Evolutionary conservation across 75 land plant genomes (phyloP).

Genomic region (Azolla pinnata): DNA sequence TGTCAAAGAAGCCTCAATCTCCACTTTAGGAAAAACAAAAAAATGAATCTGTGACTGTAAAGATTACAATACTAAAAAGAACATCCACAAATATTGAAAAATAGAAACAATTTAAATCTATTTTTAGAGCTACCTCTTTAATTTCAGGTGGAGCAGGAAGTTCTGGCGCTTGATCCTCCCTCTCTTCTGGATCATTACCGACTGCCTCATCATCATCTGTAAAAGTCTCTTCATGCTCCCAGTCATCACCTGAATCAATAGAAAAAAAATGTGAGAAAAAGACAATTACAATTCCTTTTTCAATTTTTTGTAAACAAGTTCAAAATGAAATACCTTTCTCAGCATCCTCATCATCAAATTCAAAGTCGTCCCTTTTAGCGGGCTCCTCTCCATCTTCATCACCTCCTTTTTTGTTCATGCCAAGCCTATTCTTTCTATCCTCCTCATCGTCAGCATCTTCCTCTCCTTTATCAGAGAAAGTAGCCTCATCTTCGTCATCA

Average conservation of each 20-base stretch:
- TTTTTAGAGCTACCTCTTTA: slow-evolving; percentile 46
- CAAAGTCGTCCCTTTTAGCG: slow-evolving; percentile 50
- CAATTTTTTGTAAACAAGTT: too few relatives aligned
- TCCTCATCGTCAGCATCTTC: slow-evolving; percentile 87
- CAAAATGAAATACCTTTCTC: slow-evolving; percentile 58
- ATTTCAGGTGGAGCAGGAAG: slow-evolving; percentile 98
- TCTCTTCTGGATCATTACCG: slow-evolving; percentile 85
- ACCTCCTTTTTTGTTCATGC: slow-evolving; percentile 55
- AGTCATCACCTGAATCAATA: slow-evolving; percentile 76
- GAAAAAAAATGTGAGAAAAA: not conserved
- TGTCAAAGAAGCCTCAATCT: too few relatives aligned
- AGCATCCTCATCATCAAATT: slow-evolving; percentile 78
- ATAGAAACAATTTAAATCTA: too few relatives aligned
- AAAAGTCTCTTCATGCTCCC: slow-evolving; percentile 99
- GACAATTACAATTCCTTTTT: not conserved
- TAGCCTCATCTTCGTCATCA: slow-evolving; percentile 54
- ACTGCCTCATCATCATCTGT: slow-evolving; percentile 99
- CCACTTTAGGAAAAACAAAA: too few relatives aligned
- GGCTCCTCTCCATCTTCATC: slow-evolving; percentile 71
- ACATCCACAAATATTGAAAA: too few relatives aligned
- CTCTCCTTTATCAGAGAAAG: slow-evolving; percentile 57
- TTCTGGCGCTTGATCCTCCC: slow-evolving; percentile 87
- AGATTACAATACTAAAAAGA: too few relatives aligned
- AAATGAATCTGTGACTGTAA: too few relatives aligned
- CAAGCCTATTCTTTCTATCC: slow-evolving; percentile 60